Conservation (phyloP, 352 stramenopile species). For the Phytophthora kernoviae region DNA sequence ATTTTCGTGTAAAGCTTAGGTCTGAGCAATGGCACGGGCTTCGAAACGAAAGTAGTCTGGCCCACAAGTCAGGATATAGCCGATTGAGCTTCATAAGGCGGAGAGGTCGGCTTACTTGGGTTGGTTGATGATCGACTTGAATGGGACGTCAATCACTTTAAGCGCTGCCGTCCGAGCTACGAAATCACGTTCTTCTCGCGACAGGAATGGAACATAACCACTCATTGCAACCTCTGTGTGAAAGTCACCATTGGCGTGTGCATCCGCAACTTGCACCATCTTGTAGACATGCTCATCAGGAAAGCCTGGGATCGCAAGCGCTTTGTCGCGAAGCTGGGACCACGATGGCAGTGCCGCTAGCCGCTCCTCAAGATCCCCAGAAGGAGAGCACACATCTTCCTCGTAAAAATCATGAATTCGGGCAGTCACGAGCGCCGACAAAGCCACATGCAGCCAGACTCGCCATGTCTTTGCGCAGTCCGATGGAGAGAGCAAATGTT, state of each 20-base stretch:
- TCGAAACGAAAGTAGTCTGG: no score
- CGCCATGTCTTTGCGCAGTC: slow-evolving; percentile 36
- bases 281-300: slow-evolving; percentile 74
- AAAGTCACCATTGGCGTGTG: slow-evolving; percentile 23
- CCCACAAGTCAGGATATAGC: no score
- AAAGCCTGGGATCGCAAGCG: slow-evolving; percentile 37
- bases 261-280: slow-evolving; percentile 57
- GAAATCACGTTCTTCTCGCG: slow-evolving; percentile 39
- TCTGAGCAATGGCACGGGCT: no score
- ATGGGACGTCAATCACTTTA: slow-evolving; percentile 38
- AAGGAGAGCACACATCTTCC: slow-evolving; percentile 31
- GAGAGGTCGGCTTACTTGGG: no score
- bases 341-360: slow-evolving; percentile 40
- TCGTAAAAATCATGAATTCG: slow-evolving; percentile 28
- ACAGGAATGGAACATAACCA: slow-evolving; percentile 28
- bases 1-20: no score
- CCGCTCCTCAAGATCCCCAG: slow-evolving; percentile 16
- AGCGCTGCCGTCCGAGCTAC: slow-evolving; percentile 40
- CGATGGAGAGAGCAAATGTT: slow-evolving; percentile 34
- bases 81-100: no score
- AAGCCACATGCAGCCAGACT: slow-evolving; percentile 40
- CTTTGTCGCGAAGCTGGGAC: slow-evolving; percentile 38
- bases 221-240: not conserved
- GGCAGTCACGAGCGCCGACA: slow-evolving; percentile 33
- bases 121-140: slow-evolving; percentile 18